A percentile compares a stretch with the other conserved stretches of the same genome.
Conservation (phyloP, 352 stramenopile genomes). For the Pythium diclinum region DNA sequence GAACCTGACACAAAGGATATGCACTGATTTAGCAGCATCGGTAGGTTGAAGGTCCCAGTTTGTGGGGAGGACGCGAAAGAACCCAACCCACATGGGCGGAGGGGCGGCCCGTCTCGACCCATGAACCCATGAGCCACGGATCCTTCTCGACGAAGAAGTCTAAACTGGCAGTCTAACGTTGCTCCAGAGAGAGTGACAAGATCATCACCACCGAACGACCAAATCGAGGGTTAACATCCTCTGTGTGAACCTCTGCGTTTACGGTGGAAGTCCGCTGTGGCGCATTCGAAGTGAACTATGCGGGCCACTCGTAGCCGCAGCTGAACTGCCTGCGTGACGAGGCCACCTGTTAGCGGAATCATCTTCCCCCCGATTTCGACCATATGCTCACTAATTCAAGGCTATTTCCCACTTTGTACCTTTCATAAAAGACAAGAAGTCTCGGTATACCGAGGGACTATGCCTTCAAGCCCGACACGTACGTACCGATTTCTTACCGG, state of each 20-base stretch:
- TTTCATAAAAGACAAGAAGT: neutral
- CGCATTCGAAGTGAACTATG: neutral
- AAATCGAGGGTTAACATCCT: neutral
- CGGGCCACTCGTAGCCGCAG: slow-evolving; percentile 18
- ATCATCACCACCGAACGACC: too few relatives aligned
- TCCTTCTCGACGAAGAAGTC: neutral
- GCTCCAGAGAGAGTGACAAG: too few relatives aligned
- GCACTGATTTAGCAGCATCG: neutral
- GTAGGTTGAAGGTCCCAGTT: neutral
- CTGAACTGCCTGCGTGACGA: slow-evolving; percentile 20
- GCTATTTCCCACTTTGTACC: neutral
- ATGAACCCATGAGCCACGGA: neutral
- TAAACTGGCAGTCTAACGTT: too few relatives aligned
- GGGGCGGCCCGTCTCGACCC: neutral
- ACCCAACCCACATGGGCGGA: neutral
- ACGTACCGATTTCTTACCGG: slow-evolving; percentile 22
- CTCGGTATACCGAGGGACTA: slow-evolving; percentile 13
- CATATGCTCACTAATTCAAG: neutral
- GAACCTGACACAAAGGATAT: neutral
- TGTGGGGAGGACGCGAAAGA: neutral
- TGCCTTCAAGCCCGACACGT: slow-evolving; percentile 10
- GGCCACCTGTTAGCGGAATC: slow-evolving; percentile 13
- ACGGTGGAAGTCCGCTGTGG: neutral
- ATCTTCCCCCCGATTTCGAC: neutral
- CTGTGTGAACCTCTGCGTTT: neutral